Conservation (phyloP, 108 stramenopile genomes). For the Fragilaria radians region DNA sequence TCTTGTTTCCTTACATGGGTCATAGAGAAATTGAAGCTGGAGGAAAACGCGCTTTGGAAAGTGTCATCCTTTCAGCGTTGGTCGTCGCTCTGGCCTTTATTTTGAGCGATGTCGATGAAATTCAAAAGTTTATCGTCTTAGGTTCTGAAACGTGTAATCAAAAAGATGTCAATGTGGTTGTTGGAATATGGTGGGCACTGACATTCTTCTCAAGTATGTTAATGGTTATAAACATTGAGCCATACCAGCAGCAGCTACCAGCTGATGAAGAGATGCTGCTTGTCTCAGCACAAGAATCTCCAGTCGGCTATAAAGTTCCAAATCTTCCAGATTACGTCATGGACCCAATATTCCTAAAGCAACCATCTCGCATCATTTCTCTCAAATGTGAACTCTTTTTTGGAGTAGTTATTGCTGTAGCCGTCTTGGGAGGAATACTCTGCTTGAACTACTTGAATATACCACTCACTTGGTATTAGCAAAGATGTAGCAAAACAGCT, state of each 20-base stretch:
- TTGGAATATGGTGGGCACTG: slow-evolving; percentile 56
- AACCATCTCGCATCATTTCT: slow-evolving; percentile 21
- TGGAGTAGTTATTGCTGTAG: slow-evolving; percentile 24
- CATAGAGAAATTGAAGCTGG: slow-evolving; percentile 48
- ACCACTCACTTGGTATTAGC: too few species aligned
- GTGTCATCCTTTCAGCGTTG: slow-evolving; percentile 36
- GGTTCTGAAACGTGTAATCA: slow-evolving; percentile 53
- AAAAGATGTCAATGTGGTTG: slow-evolving; percentile 35
- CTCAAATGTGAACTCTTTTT: slow-evolving; percentile 19
- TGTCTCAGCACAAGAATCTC: slow-evolving; percentile 45
- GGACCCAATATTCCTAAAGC: slow-evolving; percentile 33
- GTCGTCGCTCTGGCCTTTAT: slow-evolving; percentile 46
- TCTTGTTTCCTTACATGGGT: slow-evolving; percentile 59
- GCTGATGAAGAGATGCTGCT: slow-evolving; percentile 51
- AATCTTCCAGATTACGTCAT: slow-evolving; percentile 57
- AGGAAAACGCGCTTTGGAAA: slow-evolving; percentile 52
- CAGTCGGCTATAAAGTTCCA: slow-evolving; percentile 50
- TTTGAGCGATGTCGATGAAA: slow-evolving; percentile 42
- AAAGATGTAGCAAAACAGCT: too few species aligned
- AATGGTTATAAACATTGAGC: slow-evolving; percentile 24
- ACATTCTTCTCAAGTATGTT: slow-evolving; percentile 39
- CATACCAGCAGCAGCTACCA: slow-evolving; percentile 16
- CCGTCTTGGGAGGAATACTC: slow-evolving; percentile 24
- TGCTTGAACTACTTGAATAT: slow-evolving; percentile 24
- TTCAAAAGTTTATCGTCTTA: slow-evolving; percentile 45